Evolutionary conservation across 208 protist genomes (phyloP), one percentile per base, ranked within the genome.

Genomic region (Trypanosoma caninum): DNA sequence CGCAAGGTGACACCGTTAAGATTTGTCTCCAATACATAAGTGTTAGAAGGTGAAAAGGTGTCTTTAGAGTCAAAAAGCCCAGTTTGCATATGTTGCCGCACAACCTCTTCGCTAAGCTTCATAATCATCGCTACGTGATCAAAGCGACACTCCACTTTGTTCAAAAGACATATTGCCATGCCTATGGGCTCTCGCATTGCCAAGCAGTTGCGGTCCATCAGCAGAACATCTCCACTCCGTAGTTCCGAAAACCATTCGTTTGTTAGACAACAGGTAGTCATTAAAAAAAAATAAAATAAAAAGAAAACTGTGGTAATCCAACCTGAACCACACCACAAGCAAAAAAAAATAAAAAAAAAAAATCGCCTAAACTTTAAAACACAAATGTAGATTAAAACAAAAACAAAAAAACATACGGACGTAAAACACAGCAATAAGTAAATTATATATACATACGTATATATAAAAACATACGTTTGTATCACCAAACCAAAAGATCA

Each of bases 51-150:
- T 1, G 87, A 94, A 3, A 55, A 44, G 3, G 44, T n/a, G 31
- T 63, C 67, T 5, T 33, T 50, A 11, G 41, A 0, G 16, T 76
- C 58, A 9, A 68, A 59, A 41, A 80, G 57, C 47, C 69, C 69
- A 59, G 70, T 65, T 31, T 77, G 59, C 11, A 60, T 59, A 40
- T 78, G 72, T 30, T 71, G 45, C 31, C 46, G 31, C 7, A 87
- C 31, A n/a, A 87, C 72, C 22, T 79, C 56, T 33, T 51, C 34
- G 56, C 3, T 48, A 1, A 89, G 66, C 51, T 89, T 87, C 33
- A 94, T 45, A 2, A 94, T 40, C 76, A 94, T 84, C 3, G 78
- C 87, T 4, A 90, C 84, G 44, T 94, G 87, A 48, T 94, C 87
- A 57, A 87, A 94, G 14, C 70, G 66, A 35, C 79, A 90, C 45